Evolutionary conservation across 2,329 filamentous ascomycete species (phyloP).

Genomic region (Verticillium zaregamsianum): DNA sequence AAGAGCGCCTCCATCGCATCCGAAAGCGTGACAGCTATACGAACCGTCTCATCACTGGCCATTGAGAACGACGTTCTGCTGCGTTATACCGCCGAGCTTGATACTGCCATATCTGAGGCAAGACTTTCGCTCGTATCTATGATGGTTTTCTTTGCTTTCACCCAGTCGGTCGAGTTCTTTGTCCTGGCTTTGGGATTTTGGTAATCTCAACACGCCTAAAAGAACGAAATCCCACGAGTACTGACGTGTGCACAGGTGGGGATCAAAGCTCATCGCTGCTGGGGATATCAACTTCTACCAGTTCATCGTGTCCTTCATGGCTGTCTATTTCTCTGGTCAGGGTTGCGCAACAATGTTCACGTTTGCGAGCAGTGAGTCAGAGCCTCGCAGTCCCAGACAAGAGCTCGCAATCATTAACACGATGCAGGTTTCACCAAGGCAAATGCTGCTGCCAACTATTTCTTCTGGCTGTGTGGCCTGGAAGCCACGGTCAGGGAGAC

Average conservation of each 20-base stretch:
- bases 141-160: conserved; percentile 15
- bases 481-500: conserved; percentile 22
- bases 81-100: conserved; percentile 16
- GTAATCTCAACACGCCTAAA: conserved; percentile 16
- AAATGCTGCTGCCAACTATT: conserved; percentile 28
- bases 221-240: no score
- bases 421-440: conserved; percentile 32
- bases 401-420: background rate
- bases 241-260: conserved; percentile 6
- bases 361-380: conserved; percentile 28
- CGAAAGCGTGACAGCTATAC: conserved; percentile 44
- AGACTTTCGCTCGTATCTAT: conserved; percentile 15
- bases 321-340: conserved; percentile 28
- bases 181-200: conserved; percentile 35
- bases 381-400: background rate
- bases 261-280: conserved; percentile 8
- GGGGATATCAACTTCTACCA: conserved; percentile 31
- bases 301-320: conserved; percentile 39
- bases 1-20: conserved; percentile 44
- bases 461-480: conserved; percentile 23
- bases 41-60: conserved; percentile 45
- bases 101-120: conserved; percentile 27
- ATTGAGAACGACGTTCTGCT: conserved; percentile 29
- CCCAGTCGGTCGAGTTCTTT: conserved; percentile 29
- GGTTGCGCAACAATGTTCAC: conserved; percentile 16